Evolutionary conservation across 257 asterid genomes (phyloP).

Genomic region (Perilla frutescens): DNA sequence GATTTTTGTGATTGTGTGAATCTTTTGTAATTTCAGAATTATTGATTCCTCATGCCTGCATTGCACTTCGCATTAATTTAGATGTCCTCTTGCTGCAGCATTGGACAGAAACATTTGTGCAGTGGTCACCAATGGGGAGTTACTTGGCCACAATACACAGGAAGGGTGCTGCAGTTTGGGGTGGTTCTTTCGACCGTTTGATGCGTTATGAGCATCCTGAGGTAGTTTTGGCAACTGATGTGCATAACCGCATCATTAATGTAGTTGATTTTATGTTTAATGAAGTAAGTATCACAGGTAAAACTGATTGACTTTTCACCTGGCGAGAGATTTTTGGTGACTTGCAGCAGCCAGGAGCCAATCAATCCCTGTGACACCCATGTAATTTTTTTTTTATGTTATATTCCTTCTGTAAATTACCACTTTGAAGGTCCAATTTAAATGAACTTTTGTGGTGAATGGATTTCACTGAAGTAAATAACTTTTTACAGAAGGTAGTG

Average conservation of each 20-base stretch:
- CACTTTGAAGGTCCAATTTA: conserved; percentile 11
- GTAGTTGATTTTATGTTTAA: conserved; percentile 21
- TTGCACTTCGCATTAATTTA: conserved; percentile 17
- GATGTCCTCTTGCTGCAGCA: conserved; percentile 53
- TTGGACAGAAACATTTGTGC: conserved; percentile 97
- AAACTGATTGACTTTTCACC: conserved; percentile 94
- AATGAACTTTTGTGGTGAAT: not conserved
- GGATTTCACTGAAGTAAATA: not conserved
- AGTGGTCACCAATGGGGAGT: conserved; percentile 97
- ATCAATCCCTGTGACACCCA: conserved; percentile 97
- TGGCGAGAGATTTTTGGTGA: conserved; percentile 85
- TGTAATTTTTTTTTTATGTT: conserved; percentile 43
- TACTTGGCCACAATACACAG: conserved; percentile 95
- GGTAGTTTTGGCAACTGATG: conserved; percentile 48
- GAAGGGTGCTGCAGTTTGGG: conserved; percentile 98
- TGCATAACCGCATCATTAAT: not conserved
- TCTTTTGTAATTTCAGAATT: not conserved
- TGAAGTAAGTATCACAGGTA: conserved; percentile 57
- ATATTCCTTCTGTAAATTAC: not conserved
- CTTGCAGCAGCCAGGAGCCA: conserved; percentile 98
- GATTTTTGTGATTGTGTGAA: no score
- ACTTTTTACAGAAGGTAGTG: conserved; percentile 73
- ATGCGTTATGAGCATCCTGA: conserved; percentile 89
- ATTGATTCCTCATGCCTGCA: not conserved
- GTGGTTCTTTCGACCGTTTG: conserved; percentile 89